phyloP scores from a whole-genome alignment of 345 rosid genomes.

The Ricinus communis region DNA sequence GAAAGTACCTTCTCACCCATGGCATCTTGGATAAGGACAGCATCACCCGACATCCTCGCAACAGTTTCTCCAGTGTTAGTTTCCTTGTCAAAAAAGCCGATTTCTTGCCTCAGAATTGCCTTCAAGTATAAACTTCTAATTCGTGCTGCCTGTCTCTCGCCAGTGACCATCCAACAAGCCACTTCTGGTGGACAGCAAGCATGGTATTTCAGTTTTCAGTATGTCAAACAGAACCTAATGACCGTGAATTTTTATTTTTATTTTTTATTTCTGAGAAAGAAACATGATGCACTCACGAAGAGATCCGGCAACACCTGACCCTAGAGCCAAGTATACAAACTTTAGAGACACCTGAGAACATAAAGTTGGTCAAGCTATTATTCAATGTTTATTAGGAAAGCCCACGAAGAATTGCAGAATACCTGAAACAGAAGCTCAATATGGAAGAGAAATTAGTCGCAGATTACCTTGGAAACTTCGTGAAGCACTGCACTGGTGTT shows the following conservation, averaged over 20 bases:
- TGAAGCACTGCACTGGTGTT: not conserved
- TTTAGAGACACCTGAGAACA: constrained; percentile 16
- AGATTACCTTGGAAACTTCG: constrained; percentile 19
- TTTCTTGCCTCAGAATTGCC: constrained; percentile 22
- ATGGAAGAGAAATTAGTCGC: no score
- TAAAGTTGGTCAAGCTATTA: no score
- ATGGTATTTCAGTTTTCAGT: not conserved
- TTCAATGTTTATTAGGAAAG: no score
- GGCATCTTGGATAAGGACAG: constrained; percentile 27
- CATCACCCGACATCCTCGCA: constrained; percentile 24
- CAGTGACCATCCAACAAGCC: constrained; percentile 27
- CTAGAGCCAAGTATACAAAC: constrained; percentile 18
- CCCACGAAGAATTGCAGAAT: not conserved
- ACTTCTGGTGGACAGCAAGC: constrained; percentile 16
- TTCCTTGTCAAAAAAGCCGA: constrained; percentile 25
- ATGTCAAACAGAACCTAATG: not conserved
- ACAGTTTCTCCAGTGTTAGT: constrained; percentile 19
- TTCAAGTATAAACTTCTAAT: constrained; percentile 24
- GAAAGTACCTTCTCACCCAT: constrained; percentile 26
- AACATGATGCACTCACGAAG: constrained; percentile 24
- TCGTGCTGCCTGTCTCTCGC: constrained; percentile 13
- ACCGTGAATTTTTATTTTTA: not conserved
- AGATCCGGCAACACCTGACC: constrained; percentile 15
- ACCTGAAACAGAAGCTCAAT: not conserved
- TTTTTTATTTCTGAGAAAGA: no score